Conservation (phyloP, 2,329 filamentous ascomycete species). For the Paraconiothyrium sp. region DNA sequence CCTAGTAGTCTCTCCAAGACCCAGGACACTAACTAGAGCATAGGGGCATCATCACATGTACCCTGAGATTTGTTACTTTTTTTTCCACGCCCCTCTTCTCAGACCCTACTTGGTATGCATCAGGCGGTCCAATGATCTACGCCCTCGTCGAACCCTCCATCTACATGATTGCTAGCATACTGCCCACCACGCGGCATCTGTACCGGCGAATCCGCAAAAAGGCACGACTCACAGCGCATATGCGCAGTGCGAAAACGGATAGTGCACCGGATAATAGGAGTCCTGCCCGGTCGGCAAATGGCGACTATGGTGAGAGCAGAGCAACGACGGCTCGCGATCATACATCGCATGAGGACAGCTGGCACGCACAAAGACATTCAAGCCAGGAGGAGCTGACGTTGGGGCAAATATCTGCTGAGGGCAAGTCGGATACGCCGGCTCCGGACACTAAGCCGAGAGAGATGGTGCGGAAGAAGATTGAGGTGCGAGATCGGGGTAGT, state of each 20-base stretch:
- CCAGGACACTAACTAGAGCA: not conserved
- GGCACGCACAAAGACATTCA: conserved; percentile 14
- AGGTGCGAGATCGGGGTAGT: not conserved
- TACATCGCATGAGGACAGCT: not conserved
- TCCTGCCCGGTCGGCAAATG: not conserved
- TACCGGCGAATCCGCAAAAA: not conserved
- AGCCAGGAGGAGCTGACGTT: conserved; percentile 16
- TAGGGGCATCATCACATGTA: conserved; percentile 13
- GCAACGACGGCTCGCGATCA: not conserved
- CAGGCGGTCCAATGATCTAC: conserved; percentile 13
- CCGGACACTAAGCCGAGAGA: not conserved
- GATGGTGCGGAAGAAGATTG: not conserved
- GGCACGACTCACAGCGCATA: not conserved
- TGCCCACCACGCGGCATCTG: conserved; percentile 13
- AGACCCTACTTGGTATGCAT: conserved; percentile 14
- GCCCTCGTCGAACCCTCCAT: conserved; percentile 14
- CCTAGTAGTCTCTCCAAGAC: too few species aligned
- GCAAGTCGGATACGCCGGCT: not conserved
- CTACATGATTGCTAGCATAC: conserved; percentile 14
- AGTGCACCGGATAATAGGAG: not conserved
- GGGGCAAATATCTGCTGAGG: not conserved
- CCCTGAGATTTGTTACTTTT: conserved; percentile 10
- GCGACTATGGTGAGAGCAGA: not conserved
- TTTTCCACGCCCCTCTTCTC: conserved; percentile 9
- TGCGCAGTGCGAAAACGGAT: conserved; percentile 8